Evolutionary conservation across 306 rosid species (phyloP).

Genomic region (Prunus padus): DNA sequence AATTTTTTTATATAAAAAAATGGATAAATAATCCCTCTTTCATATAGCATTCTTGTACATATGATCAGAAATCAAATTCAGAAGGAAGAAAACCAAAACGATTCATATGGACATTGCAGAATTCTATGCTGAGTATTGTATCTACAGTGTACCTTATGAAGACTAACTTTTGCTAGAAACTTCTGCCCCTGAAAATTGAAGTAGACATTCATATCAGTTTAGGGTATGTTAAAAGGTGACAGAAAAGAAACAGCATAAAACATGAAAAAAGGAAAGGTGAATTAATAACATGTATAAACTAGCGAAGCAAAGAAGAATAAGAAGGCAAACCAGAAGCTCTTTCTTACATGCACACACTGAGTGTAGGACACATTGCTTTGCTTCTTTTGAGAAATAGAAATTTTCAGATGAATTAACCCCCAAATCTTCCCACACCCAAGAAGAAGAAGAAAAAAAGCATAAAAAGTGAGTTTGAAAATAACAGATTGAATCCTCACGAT

Average conservation of each 20-base stretch:
- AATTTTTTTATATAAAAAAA: too few relatives aligned
- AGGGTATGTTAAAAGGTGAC: conserved; percentile 11
- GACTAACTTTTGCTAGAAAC: conserved; percentile 64
- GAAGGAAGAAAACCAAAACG: neutral
- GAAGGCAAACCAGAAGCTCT: neutral
- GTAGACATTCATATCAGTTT: conserved; percentile 17
- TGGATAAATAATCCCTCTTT: too few relatives aligned
- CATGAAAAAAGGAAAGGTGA: neutral
- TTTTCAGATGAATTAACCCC: neutral
- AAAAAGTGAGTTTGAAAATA: too few relatives aligned
- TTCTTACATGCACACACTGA: neutral
- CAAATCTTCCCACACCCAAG: too few relatives aligned
- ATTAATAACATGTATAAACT: neutral
- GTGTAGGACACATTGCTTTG: too few relatives aligned
- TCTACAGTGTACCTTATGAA: conserved; percentile 61
- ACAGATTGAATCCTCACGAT: too few relatives aligned
- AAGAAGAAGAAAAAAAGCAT: too few relatives aligned
- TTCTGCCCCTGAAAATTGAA: conserved; percentile 65
- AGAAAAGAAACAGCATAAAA: neutral
- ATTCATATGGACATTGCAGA: neutral
- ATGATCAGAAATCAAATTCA: neutral
- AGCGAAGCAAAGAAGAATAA: neutral
- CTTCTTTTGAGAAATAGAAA: too few relatives aligned
- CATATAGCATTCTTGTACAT: too few relatives aligned
- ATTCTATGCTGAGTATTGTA: neutral